These are phyloP conservation scores for Helminthosporium solani DNA, from an alignment of 2,329 filamentous ascomycete genomes.

Conservation along the genomic window DNA sequence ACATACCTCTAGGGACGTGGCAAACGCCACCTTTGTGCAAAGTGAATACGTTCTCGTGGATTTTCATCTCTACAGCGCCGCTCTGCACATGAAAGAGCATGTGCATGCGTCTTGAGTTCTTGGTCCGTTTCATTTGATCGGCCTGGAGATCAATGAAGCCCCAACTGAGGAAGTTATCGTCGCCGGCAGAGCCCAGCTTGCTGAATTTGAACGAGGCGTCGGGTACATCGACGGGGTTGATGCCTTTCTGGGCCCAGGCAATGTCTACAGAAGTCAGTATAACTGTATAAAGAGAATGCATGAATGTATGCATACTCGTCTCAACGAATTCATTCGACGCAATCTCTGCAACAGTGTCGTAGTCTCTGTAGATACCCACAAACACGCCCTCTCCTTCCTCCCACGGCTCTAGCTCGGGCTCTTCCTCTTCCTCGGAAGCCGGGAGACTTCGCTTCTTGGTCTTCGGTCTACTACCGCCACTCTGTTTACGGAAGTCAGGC, in stretches of 20 bases:
- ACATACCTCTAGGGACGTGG: slow-evolving; percentile 90
- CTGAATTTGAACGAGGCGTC: slow-evolving; percentile 80
- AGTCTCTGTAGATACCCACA: slow-evolving; percentile 63
- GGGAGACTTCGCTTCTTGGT: slow-evolving; percentile 29
- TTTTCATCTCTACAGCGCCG: slow-evolving; percentile 77
- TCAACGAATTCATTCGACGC: slow-evolving; percentile 54
- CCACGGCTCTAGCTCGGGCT: slow-evolving; percentile 66
- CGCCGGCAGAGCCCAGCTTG: slow-evolving; percentile 66
- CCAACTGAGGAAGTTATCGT: slow-evolving; percentile 80
- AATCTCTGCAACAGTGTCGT: slow-evolving; percentile 61
- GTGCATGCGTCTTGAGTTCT: slow-evolving; percentile 94
- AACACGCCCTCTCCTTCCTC: slow-evolving; percentile 67
- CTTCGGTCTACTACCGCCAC: slow-evolving; percentile 31
- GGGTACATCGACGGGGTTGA: slow-evolving; percentile 59
- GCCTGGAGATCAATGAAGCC: slow-evolving; percentile 88
- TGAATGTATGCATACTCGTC: slow-evolving; percentile 36
- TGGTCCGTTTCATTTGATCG: slow-evolving; percentile 78
- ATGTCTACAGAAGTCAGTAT: slow-evolving; percentile 50
- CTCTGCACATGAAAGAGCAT: slow-evolving; percentile 92
- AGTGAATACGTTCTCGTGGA: slow-evolving; percentile 74
- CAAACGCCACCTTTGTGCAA: slow-evolving; percentile 87
- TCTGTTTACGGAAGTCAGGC: slow-evolving; percentile 27
- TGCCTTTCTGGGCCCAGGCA: slow-evolving; percentile 59
- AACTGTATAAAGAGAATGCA: background rate
- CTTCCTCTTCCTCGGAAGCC: slow-evolving; percentile 54